Conservation (phyloP, 345 rosid species). For the Sonneratia alba region DNA sequence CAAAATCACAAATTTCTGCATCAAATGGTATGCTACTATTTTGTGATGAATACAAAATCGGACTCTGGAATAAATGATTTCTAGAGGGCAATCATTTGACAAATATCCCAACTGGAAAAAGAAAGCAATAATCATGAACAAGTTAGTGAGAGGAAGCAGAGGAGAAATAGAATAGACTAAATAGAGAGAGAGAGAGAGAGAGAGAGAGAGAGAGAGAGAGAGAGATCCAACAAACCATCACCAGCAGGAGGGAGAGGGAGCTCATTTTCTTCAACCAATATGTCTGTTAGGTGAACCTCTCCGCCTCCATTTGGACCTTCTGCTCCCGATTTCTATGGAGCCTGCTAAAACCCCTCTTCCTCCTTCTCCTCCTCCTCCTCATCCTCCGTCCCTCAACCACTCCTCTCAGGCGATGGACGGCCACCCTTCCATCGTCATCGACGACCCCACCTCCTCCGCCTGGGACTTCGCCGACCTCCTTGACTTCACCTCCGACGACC, state of each 20-base stretch:
- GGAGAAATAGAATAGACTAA: too few species aligned
- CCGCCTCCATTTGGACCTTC: background rate
- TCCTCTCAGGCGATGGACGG: slow-evolving; percentile 29
- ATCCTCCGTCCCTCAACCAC: too few species aligned
- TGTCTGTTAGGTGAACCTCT: background rate
- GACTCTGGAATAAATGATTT: too few species aligned
- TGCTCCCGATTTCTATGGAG: background rate
- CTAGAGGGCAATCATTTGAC: background rate
- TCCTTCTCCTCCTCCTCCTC: too few species aligned
- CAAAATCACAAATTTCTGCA: too few species aligned
- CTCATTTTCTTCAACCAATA: background rate
- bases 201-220: background rate
- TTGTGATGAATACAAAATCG: slow-evolving; percentile 37
- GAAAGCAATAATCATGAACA: background rate
- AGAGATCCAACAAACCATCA: slow-evolving; percentile 6
- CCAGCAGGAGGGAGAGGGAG: background rate
- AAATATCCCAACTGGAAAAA: background rate
- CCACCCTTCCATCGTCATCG: slow-evolving; percentile 26
- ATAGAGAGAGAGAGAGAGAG: too few species aligned
- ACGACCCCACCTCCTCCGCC: slow-evolving; percentile 33
- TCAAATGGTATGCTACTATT: too few species aligned
- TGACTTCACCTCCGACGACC: slow-evolving; percentile 60
- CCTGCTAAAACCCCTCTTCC: background rate
- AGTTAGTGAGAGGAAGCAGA: background rate
- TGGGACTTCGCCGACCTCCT: slow-evolving; percentile 91